phyloP scores from a whole-genome alignment of 371 early-diverging fungal genomes.

The Batrachochytrium dendrobatidis region DNA sequence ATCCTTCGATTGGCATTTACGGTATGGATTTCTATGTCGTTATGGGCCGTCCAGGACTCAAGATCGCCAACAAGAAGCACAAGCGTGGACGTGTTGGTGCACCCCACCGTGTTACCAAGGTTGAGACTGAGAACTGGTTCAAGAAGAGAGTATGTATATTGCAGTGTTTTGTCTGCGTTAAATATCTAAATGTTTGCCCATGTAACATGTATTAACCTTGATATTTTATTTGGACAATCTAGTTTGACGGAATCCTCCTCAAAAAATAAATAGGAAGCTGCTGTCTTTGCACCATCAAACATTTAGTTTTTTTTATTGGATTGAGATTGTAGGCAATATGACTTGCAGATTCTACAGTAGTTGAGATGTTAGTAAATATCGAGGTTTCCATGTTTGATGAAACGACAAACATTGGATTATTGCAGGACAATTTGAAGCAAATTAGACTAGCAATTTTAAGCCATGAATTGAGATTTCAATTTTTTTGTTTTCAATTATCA shows the following conservation, averaged over 20 bases:
- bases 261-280: conserved; percentile 57
- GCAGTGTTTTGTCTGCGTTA: background rate
- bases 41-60: conserved; percentile 96
- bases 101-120: conserved; percentile 89
- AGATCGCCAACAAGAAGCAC: conserved; percentile 95
- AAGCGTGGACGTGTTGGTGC: conserved; percentile 80
- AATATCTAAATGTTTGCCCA: background rate
- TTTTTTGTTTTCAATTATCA: too few species aligned
- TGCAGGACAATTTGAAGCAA: too few species aligned
- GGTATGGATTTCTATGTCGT: conserved; percentile 98
- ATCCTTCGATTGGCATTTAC: conserved; percentile 95
- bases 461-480: too few species aligned
- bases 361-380: background rate
- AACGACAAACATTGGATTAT: background rate
- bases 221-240: background rate
- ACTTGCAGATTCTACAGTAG: background rate
- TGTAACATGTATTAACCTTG: background rate
- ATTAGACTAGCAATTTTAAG: too few species aligned
- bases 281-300: background rate
- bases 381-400: background rate
- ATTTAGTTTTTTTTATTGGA: background rate
- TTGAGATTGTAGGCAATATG: background rate
- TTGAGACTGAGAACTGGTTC: conserved; percentile 68
- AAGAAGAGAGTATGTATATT: conserved; percentile 40
- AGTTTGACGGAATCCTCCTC: conserved; percentile 81